phyloP scores from a whole-genome alignment of 2,329 filamentous ascomycete species.

The Emydomyces testavorans region DNA sequence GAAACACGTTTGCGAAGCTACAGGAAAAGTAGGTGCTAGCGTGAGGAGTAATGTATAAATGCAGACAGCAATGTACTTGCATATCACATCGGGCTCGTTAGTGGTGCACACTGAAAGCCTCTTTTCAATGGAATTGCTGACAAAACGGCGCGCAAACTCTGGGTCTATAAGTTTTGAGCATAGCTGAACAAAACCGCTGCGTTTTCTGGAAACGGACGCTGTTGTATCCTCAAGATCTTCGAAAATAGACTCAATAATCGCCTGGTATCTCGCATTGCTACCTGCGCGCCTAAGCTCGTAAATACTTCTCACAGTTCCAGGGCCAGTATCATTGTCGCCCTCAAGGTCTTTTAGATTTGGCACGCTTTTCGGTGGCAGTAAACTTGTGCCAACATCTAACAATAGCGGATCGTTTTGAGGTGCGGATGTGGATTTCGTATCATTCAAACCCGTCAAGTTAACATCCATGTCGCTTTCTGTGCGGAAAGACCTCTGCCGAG shows the following conservation, averaged over 20 bases:
- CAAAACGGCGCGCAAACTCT: slow-evolving; percentile 44
- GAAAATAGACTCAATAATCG: slow-evolving; percentile 45
- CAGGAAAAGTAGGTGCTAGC: slow-evolving; percentile 22
- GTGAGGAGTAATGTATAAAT: slow-evolving; percentile 25
- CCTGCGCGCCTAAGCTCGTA: slow-evolving; percentile 52
- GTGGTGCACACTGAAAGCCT: slow-evolving; percentile 53
- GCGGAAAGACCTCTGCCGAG: slow-evolving; percentile 48
- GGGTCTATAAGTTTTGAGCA: slow-evolving; percentile 40
- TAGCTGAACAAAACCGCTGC: slow-evolving; percentile 47
- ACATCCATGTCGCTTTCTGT: slow-evolving; percentile 35
- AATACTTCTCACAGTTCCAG: slow-evolving; percentile 41
- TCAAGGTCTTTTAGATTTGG: slow-evolving; percentile 31
- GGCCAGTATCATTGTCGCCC: slow-evolving; percentile 30
- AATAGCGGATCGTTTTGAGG: slow-evolving; percentile 2
- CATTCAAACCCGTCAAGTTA: slow-evolving; percentile 1
- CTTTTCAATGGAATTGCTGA: slow-evolving; percentile 60
- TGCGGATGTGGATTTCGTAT: not conserved
- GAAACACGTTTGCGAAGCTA: slow-evolving; percentile 24
- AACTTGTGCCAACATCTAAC: slow-evolving; percentile 2
- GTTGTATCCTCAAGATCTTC: slow-evolving; percentile 46
- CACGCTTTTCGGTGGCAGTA: not conserved
- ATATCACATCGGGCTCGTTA: slow-evolving; percentile 44
- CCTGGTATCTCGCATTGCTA: slow-evolving; percentile 45
- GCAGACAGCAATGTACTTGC: slow-evolving; percentile 24
- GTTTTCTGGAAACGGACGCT: slow-evolving; percentile 37